A percentile compares a stretch with the other conserved stretches of the same genome.
Evolutionary conservation across 345 rosid genomes (phyloP).

Genomic region (Sonneratia caseolaris): DNA sequence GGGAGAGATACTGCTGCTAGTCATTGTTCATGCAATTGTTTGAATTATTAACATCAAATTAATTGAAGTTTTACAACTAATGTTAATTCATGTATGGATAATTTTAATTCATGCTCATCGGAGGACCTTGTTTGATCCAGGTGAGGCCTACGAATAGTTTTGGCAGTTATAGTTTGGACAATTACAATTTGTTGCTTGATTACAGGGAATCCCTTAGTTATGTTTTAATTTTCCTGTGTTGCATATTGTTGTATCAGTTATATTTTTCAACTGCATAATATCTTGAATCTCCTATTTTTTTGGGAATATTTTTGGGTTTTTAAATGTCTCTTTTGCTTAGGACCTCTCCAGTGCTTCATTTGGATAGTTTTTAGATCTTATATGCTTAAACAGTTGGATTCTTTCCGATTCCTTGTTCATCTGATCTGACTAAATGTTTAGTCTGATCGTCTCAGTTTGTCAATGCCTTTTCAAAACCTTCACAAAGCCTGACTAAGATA

Average conservation of each 20-base stretch:
- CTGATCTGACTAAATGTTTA: background rate
- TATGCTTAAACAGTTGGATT: background rate
- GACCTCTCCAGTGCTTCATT: background rate
- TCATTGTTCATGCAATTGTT: background rate
- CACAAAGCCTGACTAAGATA: background rate
- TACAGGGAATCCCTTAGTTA: background rate
- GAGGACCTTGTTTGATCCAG: background rate
- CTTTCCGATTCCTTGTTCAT: background rate
- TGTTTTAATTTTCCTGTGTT: background rate
- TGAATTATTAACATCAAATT: background rate
- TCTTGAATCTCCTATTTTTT: too few relatives aligned
- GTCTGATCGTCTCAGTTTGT: background rate
- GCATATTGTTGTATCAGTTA: background rate
- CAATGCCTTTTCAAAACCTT: background rate
- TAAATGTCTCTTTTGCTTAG: background rate
- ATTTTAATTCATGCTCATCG: background rate
- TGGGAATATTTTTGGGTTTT: background rate
- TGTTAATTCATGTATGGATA: too few relatives aligned
- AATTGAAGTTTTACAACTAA: background rate
- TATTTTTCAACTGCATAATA: background rate
- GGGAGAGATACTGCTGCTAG: background rate
- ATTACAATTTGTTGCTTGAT: background rate
- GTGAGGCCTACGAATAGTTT: background rate
- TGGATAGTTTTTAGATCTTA: background rate
- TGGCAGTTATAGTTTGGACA: background rate